Percentiles rank a stretch among this genome's conserved stretches.
Conservation (phyloP, 768 basidiomycete species). For the Auricularia cornea region DNA sequence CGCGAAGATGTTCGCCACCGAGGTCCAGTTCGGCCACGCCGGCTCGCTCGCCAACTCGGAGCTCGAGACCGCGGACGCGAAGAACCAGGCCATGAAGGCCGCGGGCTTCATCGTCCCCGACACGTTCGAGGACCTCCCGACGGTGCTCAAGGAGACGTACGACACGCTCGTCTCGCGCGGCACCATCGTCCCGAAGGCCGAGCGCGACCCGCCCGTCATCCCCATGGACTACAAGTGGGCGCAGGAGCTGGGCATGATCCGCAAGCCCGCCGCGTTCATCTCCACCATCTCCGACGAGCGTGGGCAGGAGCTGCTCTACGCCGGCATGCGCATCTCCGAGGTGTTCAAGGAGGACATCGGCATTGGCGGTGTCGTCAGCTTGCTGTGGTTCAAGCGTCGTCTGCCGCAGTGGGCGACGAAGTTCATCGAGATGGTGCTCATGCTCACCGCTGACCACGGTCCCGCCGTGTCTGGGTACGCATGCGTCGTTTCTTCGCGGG, state of each 20-base stretch:
- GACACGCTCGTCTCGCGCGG: slow-evolving; percentile 67
- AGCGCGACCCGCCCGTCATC: slow-evolving; percentile 88
- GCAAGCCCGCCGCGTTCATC: slow-evolving; percentile 98
- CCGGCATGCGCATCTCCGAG: slow-evolving; percentile 97
- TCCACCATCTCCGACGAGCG: slow-evolving; percentile 99
- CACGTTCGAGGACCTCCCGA: slow-evolving; percentile 94
- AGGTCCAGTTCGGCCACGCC: slow-evolving; percentile 99
- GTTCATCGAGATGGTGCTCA: slow-evolving; percentile 99
- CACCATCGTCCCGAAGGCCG: slow-evolving; percentile 56
- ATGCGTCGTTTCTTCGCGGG: not conserved
- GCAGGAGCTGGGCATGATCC: slow-evolving; percentile 94
- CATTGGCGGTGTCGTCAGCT: slow-evolving; percentile 88
- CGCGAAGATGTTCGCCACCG: slow-evolving; percentile 99
- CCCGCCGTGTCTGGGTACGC: slow-evolving; percentile 80
- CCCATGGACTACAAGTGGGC: slow-evolving; percentile 99
- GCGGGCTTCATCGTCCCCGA: slow-evolving; percentile 96
- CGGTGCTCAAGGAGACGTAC: slow-evolving; percentile 77
- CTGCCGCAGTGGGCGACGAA: slow-evolving; percentile 91
- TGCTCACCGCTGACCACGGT: slow-evolving; percentile 98
- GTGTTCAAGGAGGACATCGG: slow-evolving; percentile 98
- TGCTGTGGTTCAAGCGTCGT: slow-evolving; percentile 97
- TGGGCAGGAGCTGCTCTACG: slow-evolving; percentile 96
- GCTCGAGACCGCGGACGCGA: slow-evolving; percentile 94
- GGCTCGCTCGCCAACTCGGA: slow-evolving; percentile 98
- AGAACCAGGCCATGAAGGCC: slow-evolving; percentile 90